Conservation (phyloP, 2,329 filamentous ascomycete genomes). For the Penicillium nordicum region DNA sequence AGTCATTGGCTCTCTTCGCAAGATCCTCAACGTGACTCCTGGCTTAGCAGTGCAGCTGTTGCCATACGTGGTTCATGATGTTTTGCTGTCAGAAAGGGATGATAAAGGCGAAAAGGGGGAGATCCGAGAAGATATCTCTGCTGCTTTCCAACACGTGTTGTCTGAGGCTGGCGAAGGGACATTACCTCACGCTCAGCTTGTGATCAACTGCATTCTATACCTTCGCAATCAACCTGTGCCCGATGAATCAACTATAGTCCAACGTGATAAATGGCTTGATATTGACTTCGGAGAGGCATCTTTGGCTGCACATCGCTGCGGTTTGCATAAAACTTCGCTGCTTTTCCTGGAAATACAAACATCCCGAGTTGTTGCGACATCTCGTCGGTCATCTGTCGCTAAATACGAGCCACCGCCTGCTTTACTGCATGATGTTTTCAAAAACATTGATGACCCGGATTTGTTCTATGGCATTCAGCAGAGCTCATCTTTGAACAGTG, state of each 20-base stretch:
- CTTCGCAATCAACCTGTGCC: constrained; percentile 76
- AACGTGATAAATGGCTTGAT: constrained; percentile 80
- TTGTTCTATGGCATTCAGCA: constrained; percentile 90
- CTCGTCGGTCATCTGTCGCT: constrained; percentile 63
- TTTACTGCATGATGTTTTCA: constrained; percentile 77
- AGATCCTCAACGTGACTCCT: constrained; percentile 62
- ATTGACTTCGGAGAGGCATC: constrained; percentile 71
- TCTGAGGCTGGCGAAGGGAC: constrained; percentile 40
- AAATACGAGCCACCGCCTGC: constrained; percentile 58
- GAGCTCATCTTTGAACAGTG: constrained; percentile 68
- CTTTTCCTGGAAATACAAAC: constrained; percentile 73
- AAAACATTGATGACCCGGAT: constrained; percentile 92
- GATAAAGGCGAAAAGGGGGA: constrained; percentile 57
- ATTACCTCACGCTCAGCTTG: constrained; percentile 64
- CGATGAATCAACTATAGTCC: constrained; percentile 71
- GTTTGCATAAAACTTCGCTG: constrained; percentile 82
- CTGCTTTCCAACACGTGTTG: constrained; percentile 64
- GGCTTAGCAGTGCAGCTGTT: constrained; percentile 71
- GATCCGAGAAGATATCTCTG: constrained; percentile 63
- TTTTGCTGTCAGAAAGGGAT: constrained; percentile 66
- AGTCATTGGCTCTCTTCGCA: constrained; percentile 65
- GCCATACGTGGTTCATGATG: constrained; percentile 80
- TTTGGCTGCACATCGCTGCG: constrained; percentile 68
- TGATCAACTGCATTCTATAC: constrained; percentile 80
- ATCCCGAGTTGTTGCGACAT: constrained; percentile 55